Percentiles rank a stretch among this genome's conserved stretches.
These are phyloP conservation scores for Shiraia bambusicola DNA, from an alignment of 2,329 filamentous ascomycete species.

Conservation along the genomic window DNA sequence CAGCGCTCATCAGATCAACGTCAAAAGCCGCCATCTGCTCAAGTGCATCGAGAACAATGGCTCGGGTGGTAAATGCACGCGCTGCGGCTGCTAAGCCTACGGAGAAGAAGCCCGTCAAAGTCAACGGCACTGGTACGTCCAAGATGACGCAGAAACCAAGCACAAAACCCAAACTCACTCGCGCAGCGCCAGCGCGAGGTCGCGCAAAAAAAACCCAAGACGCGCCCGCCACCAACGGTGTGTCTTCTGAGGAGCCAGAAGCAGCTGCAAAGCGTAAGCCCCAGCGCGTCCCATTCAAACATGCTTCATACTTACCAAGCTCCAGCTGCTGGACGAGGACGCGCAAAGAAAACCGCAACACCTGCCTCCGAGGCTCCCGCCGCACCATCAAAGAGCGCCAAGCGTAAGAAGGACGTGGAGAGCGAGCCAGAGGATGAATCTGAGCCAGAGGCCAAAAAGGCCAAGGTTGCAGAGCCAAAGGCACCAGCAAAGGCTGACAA, in stretches of 20 bases:
- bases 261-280: conserved; percentile 3
- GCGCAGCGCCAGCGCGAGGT: conserved; percentile 19
- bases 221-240: conserved; percentile 12
- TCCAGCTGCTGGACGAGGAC: conserved; percentile 16
- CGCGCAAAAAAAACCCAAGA: conserved; percentile 32
- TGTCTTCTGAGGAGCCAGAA: conserved; percentile 5
- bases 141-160: conserved; percentile 9
- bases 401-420: conserved; percentile 37
- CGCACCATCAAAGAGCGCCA: conserved; percentile 21
- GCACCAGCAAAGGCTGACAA: conserved; percentile 14
- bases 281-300: conserved; percentile 10
- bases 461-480: conserved; percentile 21
- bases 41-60: conserved; percentile 27
- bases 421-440: conserved; percentile 21
- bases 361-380: conserved; percentile 19
- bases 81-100: conserved; percentile 30
- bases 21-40: conserved; percentile 17
- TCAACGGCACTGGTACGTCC: conserved; percentile 38
- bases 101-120: conserved; percentile 28
- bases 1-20: conserved; percentile 12
- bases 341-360: conserved; percentile 23
- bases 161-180: conserved; percentile 15
- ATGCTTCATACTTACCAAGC: conserved; percentile 13
- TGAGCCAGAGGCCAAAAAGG: conserved; percentile 28
- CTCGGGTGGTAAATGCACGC: conserved; percentile 31